Percentiles rank a stretch among this genome's conserved stretches.
These are phyloP conservation scores for Arthroderma sp. DNA, from an alignment of 2,329 filamentous ascomycete species.

Conservation along the genomic window DNA sequence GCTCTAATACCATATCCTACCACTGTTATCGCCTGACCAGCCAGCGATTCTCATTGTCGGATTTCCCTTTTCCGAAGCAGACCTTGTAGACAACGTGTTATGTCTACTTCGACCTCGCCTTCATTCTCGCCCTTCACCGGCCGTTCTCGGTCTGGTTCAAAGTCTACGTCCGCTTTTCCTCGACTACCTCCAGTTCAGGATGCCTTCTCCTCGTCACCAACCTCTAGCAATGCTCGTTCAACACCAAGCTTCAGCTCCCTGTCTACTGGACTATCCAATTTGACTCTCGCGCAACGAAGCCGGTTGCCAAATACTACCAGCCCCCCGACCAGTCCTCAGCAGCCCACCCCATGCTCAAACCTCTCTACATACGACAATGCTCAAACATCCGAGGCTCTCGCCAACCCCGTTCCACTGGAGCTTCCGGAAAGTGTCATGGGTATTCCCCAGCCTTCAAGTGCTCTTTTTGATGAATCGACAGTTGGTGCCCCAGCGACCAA, in stretches of 20 bases:
- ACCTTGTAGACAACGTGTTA: too few relatives aligned
- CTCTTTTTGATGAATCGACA: background rate
- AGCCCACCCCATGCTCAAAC: slow-evolving; percentile 17
- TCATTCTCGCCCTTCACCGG: slow-evolving; percentile 19
- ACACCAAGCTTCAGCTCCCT: slow-evolving; percentile 14
- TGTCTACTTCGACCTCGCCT: background rate
- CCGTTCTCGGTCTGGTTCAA: slow-evolving; percentile 25
- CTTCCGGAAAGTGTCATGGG: slow-evolving; percentile 59
- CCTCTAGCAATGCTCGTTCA: background rate
- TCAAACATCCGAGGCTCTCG: slow-evolving; percentile 9
- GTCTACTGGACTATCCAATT: slow-evolving; percentile 2
- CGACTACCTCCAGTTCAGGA: slow-evolving; percentile 23
- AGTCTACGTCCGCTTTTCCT: slow-evolving; percentile 21
- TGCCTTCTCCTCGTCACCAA: slow-evolving; percentile 20
- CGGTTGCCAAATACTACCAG: slow-evolving; percentile 9
- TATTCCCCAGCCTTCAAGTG: slow-evolving; percentile 18
- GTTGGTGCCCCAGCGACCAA: slow-evolving; percentile 1
- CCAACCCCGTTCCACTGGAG: slow-evolving; percentile 45
- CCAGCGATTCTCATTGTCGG: too few relatives aligned
- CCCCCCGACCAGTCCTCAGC: background rate
- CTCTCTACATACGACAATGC: slow-evolving; percentile 14
- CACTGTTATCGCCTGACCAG: too few relatives aligned
- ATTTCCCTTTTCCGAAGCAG: too few relatives aligned
- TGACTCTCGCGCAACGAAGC: slow-evolving; percentile 1
- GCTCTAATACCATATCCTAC: too few relatives aligned